These are phyloP conservation scores for Penicillium rolfsii DNA, from an alignment of 2,329 filamentous ascomycete genomes.

Conservation along the genomic window DNA sequence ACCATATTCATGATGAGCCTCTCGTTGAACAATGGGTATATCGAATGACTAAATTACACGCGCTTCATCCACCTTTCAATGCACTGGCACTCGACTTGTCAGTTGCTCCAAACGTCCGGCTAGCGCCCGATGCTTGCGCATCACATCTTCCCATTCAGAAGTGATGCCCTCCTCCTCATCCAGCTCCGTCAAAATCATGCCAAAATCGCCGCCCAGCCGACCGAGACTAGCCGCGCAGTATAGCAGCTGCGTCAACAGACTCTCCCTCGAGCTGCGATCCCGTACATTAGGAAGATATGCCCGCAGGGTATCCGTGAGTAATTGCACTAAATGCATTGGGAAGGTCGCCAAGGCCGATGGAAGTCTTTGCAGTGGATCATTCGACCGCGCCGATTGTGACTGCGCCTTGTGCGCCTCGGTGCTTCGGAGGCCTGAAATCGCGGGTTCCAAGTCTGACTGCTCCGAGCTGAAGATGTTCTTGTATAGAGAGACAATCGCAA, in stretches of 20 bases:
- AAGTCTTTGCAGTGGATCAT: conserved; percentile 54
- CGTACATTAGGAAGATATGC: conserved; percentile 78
- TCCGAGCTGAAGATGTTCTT: conserved; percentile 79
- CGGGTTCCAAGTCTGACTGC: conserved; percentile 40
- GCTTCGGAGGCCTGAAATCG: conserved; percentile 32
- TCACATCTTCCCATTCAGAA: conserved; percentile 79
- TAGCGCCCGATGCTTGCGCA: conserved; percentile 82
- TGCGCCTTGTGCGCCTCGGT: conserved; percentile 27
- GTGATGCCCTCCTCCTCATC: conserved; percentile 53
- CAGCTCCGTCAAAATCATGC: conserved; percentile 75
- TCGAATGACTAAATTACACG: not conserved
- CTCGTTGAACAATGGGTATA: not conserved
- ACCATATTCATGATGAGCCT: not conserved
- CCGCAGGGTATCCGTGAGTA: conserved; percentile 76
- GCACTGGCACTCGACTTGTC: conserved; percentile 33
- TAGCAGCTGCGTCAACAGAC: conserved; percentile 85
- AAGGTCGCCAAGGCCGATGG: conserved; percentile 83
- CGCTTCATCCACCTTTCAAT: conserved; percentile 9
- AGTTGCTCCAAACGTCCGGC: conserved; percentile 65
- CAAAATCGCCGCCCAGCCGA: conserved; percentile 88
- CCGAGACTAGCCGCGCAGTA: conserved; percentile 93
- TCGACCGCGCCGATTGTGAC: conserved; percentile 28
- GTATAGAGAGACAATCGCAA: conserved; percentile 93
- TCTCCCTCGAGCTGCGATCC: conserved; percentile 80
- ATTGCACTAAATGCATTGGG: conserved; percentile 77